phyloP scores from a whole-genome alignment of 2,329 filamentous ascomycete species.

The Leptoxyphium fumago region DNA sequence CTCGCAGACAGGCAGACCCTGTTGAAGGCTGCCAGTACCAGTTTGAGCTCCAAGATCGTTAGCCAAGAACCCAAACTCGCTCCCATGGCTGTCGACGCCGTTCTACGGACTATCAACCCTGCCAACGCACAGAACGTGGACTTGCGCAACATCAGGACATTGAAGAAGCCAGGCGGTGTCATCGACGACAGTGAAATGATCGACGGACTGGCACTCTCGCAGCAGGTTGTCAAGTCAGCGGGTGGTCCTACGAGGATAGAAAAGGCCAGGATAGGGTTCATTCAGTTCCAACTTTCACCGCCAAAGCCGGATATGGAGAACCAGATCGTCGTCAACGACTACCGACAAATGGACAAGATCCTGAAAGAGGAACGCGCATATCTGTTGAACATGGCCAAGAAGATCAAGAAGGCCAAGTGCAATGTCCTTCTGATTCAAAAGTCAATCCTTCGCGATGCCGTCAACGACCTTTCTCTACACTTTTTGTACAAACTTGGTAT shows the following conservation, averaged over 20 bases:
- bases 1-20: conserved; percentile 78
- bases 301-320: conserved; percentile 99
- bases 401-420: conserved; percentile 99
- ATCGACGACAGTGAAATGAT: conserved; percentile 98
- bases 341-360: conserved; percentile 99
- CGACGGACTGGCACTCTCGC: conserved; percentile 82
- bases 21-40: conserved; percentile 91
- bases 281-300: conserved; percentile 96
- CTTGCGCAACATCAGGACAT: conserved; percentile 85
- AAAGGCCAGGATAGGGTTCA: conserved; percentile 91
- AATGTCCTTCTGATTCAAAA: conserved; percentile 98
- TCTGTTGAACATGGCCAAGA: conserved; percentile 97
- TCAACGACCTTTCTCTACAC: conserved; percentile 94
- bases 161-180: conserved; percentile 95
- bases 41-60: conserved; percentile 95
- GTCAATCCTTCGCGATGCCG: conserved; percentile 90
- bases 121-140: conserved; percentile 96
- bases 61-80: conserved; percentile 92
- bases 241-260: conserved; percentile 86
- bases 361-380: conserved; percentile 98
- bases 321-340: conserved; percentile 97
- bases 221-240: conserved; percentile 84
- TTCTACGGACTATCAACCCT: conserved; percentile 87
- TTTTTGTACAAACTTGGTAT: conserved; percentile 97
- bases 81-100: conserved; percentile 96